phyloP scores from a whole-genome alignment of 257 asterid species.

The Plectranthus barbatus region DNA sequence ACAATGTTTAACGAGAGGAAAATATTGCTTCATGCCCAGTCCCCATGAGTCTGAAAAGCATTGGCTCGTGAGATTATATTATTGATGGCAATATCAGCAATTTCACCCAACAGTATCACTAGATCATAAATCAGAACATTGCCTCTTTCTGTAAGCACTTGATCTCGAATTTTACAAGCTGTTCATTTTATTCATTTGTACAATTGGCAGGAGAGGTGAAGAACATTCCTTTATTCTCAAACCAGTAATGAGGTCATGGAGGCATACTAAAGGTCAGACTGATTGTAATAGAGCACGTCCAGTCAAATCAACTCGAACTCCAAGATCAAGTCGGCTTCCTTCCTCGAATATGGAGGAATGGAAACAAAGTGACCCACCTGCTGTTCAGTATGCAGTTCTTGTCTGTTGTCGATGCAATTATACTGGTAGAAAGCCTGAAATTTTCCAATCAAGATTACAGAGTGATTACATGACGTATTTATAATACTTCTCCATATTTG shows the following conservation, averaged over 20 bases:
- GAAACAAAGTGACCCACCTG: conserved; percentile 38
- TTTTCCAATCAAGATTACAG: not conserved
- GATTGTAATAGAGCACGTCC: conserved; percentile 26
- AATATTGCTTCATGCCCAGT: too few relatives aligned
- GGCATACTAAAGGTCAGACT: conserved; percentile 24
- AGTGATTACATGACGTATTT: not conserved
- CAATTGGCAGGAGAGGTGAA: conserved; percentile 84
- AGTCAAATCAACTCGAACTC: conserved; percentile 35
- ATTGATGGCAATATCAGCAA: too few relatives aligned
- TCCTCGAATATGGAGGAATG: conserved; percentile 41
- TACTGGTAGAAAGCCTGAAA: conserved; percentile 50
- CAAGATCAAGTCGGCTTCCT: conserved; percentile 39
- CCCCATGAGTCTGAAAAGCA: too few relatives aligned
- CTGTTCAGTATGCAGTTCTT: conserved; percentile 71
- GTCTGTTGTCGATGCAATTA: conserved; percentile 91
- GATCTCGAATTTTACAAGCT: conserved; percentile 10
- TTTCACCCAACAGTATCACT: not conserved
- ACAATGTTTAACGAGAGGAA: too few relatives aligned
- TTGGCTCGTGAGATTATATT: too few relatives aligned
- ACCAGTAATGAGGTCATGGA: conserved; percentile 60
- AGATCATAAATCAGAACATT: not conserved
- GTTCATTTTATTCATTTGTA: conserved; percentile 13
- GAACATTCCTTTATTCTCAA: conserved; percentile 94
- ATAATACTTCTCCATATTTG: conserved; percentile 20
- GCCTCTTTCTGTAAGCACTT: conserved; percentile 4